A percentile compares a stretch with the other conserved stretches of the same genome.
phyloP scores from a whole-genome alignment of 2,329 filamentous ascomycete genomes.

The Fusarium torulosum region DNA sequence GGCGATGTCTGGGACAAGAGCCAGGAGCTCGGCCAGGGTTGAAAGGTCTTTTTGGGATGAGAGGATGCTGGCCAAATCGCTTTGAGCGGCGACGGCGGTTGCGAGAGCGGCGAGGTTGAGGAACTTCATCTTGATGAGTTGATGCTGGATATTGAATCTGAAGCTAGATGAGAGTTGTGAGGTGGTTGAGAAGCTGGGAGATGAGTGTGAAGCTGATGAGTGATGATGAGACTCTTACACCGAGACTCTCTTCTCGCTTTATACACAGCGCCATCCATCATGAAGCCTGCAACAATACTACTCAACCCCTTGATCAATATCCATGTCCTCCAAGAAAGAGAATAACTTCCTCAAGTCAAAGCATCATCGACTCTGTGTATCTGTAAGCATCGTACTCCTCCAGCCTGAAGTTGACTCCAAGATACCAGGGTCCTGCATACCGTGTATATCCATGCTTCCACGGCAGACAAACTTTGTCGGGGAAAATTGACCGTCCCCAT shows the following conservation, averaged over 20 bases:
- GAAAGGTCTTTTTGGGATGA: slow-evolving; percentile 39
- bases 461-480: slow-evolving; percentile 13
- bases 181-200: neutral
- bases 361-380: slow-evolving; percentile 27
- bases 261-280: slow-evolving; percentile 12
- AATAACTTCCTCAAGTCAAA: neutral
- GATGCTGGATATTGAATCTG: neutral
- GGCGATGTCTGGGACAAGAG: slow-evolving; percentile 44
- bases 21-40: slow-evolving; percentile 33
- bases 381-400: slow-evolving; percentile 1
- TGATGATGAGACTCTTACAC: slow-evolving; percentile 6
- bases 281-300: slow-evolving; percentile 1
- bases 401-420: neutral
- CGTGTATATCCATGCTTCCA: neutral
- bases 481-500: slow-evolving; percentile 37
- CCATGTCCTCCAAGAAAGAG: neutral
- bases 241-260: slow-evolving; percentile 13
- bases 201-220: slow-evolving; percentile 5
- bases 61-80: slow-evolving; percentile 31
- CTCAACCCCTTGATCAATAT: neutral
- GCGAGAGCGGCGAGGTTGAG: slow-evolving; percentile 34
- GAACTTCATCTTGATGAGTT: slow-evolving; percentile 23
- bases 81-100: slow-evolving; percentile 28
- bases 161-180: neutral
- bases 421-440: neutral